phyloP scores from a whole-genome alignment of 441 rosid species.

The Mallotus repandus region DNA sequence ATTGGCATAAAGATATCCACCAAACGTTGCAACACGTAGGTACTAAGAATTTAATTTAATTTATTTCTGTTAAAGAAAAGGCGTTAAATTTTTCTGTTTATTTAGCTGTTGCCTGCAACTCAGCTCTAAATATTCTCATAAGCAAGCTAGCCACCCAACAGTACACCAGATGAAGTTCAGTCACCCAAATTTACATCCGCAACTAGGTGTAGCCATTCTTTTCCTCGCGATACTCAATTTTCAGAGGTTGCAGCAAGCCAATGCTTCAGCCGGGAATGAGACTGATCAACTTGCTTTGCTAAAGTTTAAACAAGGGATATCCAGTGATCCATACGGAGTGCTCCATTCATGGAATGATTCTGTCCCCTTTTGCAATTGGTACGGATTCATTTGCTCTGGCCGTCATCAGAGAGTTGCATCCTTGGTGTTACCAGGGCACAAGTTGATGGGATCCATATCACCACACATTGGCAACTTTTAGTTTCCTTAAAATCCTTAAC shows the following conservation, averaged over 20 bases:
- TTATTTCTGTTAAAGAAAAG: too few relatives aligned
- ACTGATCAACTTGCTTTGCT: not conserved
- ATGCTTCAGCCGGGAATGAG: not conserved
- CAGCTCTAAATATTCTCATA: too few relatives aligned
- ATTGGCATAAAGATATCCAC: too few relatives aligned
- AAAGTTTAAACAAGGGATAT: not conserved
- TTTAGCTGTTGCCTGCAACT: too few relatives aligned
- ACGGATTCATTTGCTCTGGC: not conserved
- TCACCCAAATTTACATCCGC: too few relatives aligned
- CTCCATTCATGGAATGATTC: conserved; percentile 2
- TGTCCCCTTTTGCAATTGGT: not conserved
- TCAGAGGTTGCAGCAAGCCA: not conserved
- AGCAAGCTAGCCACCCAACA: too few relatives aligned
- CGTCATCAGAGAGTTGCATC: not conserved
- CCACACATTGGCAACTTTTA: not conserved
- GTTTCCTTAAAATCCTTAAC: not conserved
- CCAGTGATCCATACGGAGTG: not conserved
- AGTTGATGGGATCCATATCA: not conserved
- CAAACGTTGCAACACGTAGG: too few relatives aligned
- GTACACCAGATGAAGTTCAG: too few relatives aligned
- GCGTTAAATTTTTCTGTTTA: too few relatives aligned
- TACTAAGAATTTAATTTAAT: too few relatives aligned
- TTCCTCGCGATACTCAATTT: not conserved
- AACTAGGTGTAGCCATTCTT: too few relatives aligned
- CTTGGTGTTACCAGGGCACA: not conserved